These are phyloP conservation scores for Podila epicladia DNA, from an alignment of 192 early-diverging fungal genomes.

Conservation along the genomic window DNA sequence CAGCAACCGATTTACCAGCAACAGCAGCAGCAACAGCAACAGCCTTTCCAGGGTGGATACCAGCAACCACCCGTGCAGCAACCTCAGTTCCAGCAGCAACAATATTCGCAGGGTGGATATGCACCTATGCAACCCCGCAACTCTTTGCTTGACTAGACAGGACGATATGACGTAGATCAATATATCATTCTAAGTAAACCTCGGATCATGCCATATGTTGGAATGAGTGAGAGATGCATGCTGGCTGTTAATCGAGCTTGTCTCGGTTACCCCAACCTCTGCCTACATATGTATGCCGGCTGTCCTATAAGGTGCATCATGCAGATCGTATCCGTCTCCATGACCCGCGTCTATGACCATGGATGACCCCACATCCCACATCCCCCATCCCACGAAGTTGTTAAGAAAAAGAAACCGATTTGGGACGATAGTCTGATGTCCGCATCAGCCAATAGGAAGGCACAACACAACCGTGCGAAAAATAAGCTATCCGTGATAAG, in stretches of 20 bases:
- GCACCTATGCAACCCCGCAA: constrained; percentile 28
- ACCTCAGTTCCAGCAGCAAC: constrained; percentile 22
- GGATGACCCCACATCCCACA: background rate
- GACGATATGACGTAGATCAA: background rate
- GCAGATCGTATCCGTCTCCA: too few species aligned
- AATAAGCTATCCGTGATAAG: background rate
- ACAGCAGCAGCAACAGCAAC: constrained; percentile 38
- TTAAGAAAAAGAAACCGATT: background rate
- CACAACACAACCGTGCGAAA: background rate
- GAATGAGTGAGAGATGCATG: background rate
- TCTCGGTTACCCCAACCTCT: too few species aligned
- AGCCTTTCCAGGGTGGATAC: constrained; percentile 16
- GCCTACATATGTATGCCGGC: too few species aligned
- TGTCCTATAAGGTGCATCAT: too few species aligned
- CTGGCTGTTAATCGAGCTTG: too few species aligned
- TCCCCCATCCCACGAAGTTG: background rate
- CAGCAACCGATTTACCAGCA: constrained; percentile 18
- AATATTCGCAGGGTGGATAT: constrained; percentile 28
- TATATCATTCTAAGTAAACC: too few species aligned
- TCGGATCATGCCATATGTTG: background rate
- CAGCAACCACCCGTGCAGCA: constrained; percentile 15
- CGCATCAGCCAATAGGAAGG: constrained; percentile 5
- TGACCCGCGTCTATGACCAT: background rate
- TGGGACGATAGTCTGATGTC: constrained; percentile 8
- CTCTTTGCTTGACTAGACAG: constrained; percentile 35